Base-by-base conservation (phyloP, 108 stramenopile genomes). In the Cyclotella baltica region DNA sequence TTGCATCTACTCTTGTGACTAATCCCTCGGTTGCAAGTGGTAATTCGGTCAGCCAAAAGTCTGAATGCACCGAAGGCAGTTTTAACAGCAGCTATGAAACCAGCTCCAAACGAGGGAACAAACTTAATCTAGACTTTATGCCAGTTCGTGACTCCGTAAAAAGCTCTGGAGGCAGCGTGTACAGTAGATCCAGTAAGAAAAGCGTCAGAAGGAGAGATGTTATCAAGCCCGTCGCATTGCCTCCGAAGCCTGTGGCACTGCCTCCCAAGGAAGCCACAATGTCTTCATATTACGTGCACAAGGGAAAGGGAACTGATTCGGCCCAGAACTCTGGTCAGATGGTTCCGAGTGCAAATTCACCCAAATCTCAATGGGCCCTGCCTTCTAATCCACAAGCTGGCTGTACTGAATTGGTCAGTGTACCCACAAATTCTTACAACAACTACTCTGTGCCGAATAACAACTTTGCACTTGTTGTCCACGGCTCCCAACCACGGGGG, bases 161-260 rank as follows among this genome's bases (percentile, higher is more conserved):
- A 20, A 28, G 27, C 55, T 57, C 55, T 25, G 23, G 55, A 15
- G 55, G 47, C 47, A 48, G 47, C 47, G 18, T n/a, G 2, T 48
- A 48, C 47, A 48, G 47, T n/a, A 48, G 27, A 25, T 2, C 9
- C 55, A 57, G 9, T 25, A 57, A 57, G 27, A 20, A 30, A 20
- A 51, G 50, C 4, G 19, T 68, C 6, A 47, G 67, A 34, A 68
- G 67, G 67, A 68, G 47, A 29, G 67, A 68, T 52, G 67, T 68
- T 13, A 68, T 68, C 23, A 68, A 68, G 35, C 67, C 67, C 47
- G 29, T 68, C 2, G 48, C 19, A 22, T 68, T 68, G 55, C 55
- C 55, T 6, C 47, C 35, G 35, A 37, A 8, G 22, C 27, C 30
- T 2, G 27, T 22, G 11, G 15, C 29, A 2, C n/a, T n/a, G 4